phyloP scores from a whole-genome alignment of 352 stramenopile species.

The Phytophthora pini region DNA sequence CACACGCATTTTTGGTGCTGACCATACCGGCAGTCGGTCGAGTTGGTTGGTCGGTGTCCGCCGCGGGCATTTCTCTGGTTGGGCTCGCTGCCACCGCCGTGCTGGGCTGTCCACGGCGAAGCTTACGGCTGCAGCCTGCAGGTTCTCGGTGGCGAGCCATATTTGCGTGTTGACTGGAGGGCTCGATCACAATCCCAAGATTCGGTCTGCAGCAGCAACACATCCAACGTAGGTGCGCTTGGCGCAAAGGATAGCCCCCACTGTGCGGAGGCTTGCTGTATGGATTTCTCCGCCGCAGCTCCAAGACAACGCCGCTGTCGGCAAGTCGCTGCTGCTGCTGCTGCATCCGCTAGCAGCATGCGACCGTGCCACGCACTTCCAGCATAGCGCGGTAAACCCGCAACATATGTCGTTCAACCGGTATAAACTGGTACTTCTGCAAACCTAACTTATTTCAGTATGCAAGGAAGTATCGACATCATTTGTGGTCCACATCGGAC shows the following conservation, averaged over 20 bases:
- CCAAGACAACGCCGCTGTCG: background rate
- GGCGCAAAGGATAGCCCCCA: background rate
- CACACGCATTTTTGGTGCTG: background rate
- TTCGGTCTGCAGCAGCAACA: conserved; percentile 5
- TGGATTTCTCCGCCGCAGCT: background rate
- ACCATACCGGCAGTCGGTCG: background rate
- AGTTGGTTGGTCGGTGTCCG: conserved; percentile 3
- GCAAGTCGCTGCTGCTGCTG: background rate
- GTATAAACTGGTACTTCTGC: too few relatives aligned
- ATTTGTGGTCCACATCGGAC: conserved; percentile 5
- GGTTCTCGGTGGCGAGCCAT: conserved; percentile 9
- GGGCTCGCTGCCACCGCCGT: background rate
- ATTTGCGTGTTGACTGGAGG: conserved; percentile 18
- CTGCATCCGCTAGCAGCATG: background rate
- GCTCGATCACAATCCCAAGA: conserved; percentile 23
- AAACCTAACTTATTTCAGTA: too few relatives aligned
- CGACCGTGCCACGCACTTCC: background rate
- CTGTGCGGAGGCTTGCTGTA: background rate
- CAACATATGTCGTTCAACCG: too few relatives aligned
- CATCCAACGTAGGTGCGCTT: conserved; percentile 7
- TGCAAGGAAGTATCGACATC: too few relatives aligned
- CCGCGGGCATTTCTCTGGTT: conserved; percentile 5
- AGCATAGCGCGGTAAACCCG: conserved; percentile 1
- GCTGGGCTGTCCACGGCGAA: conserved; percentile 13
- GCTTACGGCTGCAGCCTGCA: background rate